Conservation (phyloP, 2,329 filamentous ascomycete genomes). For the Macroventuria anomochaeta region DNA sequence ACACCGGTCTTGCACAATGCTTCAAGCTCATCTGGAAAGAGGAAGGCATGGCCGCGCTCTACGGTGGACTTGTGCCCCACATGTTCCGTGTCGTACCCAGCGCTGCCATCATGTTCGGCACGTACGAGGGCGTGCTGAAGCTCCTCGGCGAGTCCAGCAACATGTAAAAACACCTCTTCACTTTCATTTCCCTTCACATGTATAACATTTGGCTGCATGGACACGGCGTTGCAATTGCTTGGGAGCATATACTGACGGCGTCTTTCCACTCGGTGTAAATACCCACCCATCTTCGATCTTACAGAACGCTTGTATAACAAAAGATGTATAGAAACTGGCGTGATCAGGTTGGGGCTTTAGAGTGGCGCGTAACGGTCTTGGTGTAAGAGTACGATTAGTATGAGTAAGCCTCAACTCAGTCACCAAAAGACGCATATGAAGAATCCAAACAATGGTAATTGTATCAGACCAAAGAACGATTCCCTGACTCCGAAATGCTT, state of each 20-base stretch:
- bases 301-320: conserved; percentile 10
- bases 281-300: conserved; percentile 11
- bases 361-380: neutral
- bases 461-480: neutral
- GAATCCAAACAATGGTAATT: conserved; percentile 2
- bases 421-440: conserved; percentile 2
- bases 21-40: conserved; percentile 88
- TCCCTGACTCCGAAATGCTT: neutral
- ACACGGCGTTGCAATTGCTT: conserved; percentile 15
- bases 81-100: conserved; percentile 89
- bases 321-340: conserved; percentile 6
- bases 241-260: conserved; percentile 14
- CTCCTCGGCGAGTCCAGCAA: conserved; percentile 55
- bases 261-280: conserved; percentile 14
- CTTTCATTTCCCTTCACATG: conserved; percentile 10
- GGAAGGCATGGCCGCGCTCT: conserved; percentile 84
- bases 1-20: conserved; percentile 86
- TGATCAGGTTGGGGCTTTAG: neutral
- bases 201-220: conserved; percentile 19
- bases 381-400: conserved; percentile 12
- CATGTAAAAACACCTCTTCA: conserved; percentile 22
- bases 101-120: conserved; percentile 95
- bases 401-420: conserved; percentile 10
- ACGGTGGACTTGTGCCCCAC: conserved; percentile 90
- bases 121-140: conserved; percentile 67